Evolutionary conservation across 768 basidiomycete genomes (phyloP).

Genomic region (Hericium alpestre): DNA sequence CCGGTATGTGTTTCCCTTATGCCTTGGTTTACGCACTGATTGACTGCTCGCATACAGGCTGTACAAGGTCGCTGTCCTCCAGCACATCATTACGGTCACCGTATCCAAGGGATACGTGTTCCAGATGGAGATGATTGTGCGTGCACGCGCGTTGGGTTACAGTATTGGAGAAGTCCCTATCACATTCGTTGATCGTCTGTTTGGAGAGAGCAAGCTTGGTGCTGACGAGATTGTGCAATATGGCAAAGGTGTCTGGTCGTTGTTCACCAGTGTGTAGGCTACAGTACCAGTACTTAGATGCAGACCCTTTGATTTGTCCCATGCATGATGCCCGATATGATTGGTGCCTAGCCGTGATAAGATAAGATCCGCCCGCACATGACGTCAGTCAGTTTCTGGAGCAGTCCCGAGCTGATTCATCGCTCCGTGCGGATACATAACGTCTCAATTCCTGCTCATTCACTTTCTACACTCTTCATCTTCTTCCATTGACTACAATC

Average conservation of each 20-base stretch:
- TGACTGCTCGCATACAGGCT: conserved; percentile 32
- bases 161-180: conserved; percentile 86
- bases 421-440: background rate
- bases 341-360: background rate
- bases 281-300: background rate
- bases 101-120: conserved; percentile 89
- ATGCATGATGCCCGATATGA: background rate
- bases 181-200: conserved; percentile 89
- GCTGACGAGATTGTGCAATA: conserved; percentile 84
- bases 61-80: conserved; percentile 66
- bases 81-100: conserved; percentile 75
- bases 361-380: background rate
- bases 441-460: background rate
- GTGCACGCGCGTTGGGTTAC: conserved; percentile 76
- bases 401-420: background rate
- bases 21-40: background rate
- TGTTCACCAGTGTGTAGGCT: conserved; percentile 53
- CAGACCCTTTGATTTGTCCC: background rate
- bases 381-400: background rate
- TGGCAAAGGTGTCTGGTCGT: conserved; percentile 70
- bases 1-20: conserved; percentile 39
- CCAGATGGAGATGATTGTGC: conserved; percentile 98
- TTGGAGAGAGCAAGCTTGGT: conserved; percentile 86
- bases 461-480: background rate
- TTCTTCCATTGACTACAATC: background rate